Conservation (phyloP, 345 rosid species). For the Boechera stricta region DNA sequence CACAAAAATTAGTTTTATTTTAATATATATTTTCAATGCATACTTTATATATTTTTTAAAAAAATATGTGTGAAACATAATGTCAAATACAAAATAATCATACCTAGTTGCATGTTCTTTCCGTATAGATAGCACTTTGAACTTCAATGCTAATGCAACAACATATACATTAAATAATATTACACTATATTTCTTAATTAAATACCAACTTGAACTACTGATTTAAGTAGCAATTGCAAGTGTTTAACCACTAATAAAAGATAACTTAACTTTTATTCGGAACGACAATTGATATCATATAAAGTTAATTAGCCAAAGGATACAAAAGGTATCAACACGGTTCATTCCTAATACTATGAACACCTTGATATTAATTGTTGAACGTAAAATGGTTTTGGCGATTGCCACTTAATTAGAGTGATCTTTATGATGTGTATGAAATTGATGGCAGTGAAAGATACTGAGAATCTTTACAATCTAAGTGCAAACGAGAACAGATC, state of each 20-base stretch:
- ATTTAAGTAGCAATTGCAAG: background rate
- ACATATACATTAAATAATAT: background rate
- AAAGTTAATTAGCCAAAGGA: background rate
- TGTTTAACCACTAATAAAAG: constrained; percentile 20
- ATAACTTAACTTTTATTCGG: background rate
- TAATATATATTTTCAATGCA: background rate
- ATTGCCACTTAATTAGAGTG: constrained; percentile 13
- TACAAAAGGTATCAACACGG: constrained; percentile 10
- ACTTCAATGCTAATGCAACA: background rate
- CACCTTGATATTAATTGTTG: constrained; percentile 7
- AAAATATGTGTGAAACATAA: background rate
- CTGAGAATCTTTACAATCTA: constrained; percentile 37
- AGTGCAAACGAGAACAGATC: constrained; percentile 19
- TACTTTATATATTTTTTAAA: background rate
- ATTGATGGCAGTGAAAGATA: constrained; percentile 26
- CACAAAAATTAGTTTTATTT: background rate
- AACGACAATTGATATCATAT: constrained; percentile 10
- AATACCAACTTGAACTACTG: background rate
- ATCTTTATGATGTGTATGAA: constrained; percentile 22
- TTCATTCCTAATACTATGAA: constrained; percentile 28
- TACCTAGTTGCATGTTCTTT: constrained; percentile 3
- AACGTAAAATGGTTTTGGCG: constrained; percentile 14
- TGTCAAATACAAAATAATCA: background rate
- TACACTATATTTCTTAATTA: background rate
- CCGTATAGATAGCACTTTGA: background rate